Evolutionary conservation across 441 rosid species (phyloP).

Genomic region (Eutrema salsugineum): DNA sequence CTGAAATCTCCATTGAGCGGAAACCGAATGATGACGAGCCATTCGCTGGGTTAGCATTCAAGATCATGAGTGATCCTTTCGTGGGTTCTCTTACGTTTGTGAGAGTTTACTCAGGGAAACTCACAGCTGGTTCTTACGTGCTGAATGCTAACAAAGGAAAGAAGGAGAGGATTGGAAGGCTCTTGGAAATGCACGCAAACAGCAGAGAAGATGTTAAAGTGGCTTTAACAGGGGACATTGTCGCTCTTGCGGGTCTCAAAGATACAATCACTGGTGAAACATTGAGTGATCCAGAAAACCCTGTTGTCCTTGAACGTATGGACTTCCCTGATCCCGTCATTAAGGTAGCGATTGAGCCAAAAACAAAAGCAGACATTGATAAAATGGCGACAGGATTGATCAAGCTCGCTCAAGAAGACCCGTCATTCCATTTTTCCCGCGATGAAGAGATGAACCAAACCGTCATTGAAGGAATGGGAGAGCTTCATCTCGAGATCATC

Average conservation of each 20-base stretch:
- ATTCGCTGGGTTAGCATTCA: conserved; percentile 89
- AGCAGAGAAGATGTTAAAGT: conserved; percentile 91
- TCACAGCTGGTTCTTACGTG: conserved; percentile 79
- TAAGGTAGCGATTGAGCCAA: conserved; percentile 95
- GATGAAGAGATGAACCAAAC: conserved; percentile 98
- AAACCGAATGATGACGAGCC: conserved; percentile 79
- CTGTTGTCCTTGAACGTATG: conserved; percentile 87
- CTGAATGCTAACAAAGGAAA: conserved; percentile 92
- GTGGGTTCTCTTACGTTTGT: conserved; percentile 95
- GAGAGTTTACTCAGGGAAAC: conserved; percentile 84
- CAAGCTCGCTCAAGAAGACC: conserved; percentile 98
- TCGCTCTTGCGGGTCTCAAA: conserved; percentile 92
- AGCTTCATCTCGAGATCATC: conserved; percentile 96
- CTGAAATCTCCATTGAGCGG: conserved; percentile 54
- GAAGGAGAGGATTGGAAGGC: conserved; percentile 96
- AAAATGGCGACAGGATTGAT: conserved; percentile 83
- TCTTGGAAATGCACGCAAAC: conserved; percentile 96
- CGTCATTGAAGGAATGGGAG: conserved; percentile 98
- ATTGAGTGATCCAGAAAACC: conserved; percentile 67
- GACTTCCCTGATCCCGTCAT: conserved; percentile 98
- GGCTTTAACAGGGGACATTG: conserved; percentile 83
- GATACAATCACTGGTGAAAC: conserved; percentile 95
- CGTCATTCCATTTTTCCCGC: conserved; percentile 91
- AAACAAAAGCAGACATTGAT: conserved; percentile 91
- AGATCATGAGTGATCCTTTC: conserved; percentile 93